Conservation (phyloP, 495 filamentous ascomycete genomes). For the Penicillium taxi region DNA sequence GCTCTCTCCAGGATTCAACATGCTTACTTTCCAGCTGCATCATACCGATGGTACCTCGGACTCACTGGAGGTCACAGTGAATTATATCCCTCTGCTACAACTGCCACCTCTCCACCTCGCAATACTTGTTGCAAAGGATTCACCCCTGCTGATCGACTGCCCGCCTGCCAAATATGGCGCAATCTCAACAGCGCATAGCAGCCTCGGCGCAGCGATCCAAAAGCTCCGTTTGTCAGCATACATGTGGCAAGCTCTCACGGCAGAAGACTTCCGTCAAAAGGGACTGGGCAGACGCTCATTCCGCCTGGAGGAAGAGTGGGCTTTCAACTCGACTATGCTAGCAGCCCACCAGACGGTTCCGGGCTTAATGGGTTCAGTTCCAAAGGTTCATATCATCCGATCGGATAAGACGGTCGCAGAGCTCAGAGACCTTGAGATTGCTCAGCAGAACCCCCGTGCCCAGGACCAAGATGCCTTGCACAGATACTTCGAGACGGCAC, state of each 20-base stretch:
- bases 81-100: slow-evolving; percentile 24
- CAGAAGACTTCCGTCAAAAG: slow-evolving; percentile 39
- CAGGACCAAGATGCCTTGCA: slow-evolving; percentile 26
- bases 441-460: slow-evolving; percentile 28
- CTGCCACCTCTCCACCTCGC: slow-evolving; percentile 44
- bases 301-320: slow-evolving; percentile 44
- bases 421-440: slow-evolving; percentile 23
- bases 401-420: slow-evolving; percentile 34
- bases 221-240: slow-evolving; percentile 46
- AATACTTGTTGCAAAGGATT: slow-evolving; percentile 41
- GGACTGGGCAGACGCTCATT: slow-evolving; percentile 43
- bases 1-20: slow-evolving; percentile 12
- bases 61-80: slow-evolving; percentile 12
- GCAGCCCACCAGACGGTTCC: slow-evolving; percentile 5
- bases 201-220: slow-evolving; percentile 35
- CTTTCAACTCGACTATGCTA: slow-evolving; percentile 24
- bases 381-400: slow-evolving; percentile 41
- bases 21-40: slow-evolving; percentile 6
- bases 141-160: slow-evolving; percentile 33
- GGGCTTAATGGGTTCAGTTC: slow-evolving; percentile 23
- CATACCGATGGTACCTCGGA: slow-evolving; percentile 1
- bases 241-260: slow-evolving; percentile 45
- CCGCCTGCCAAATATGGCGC: slow-evolving; percentile 24
- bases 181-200: slow-evolving; percentile 29
- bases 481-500: slow-evolving; percentile 31